Evolutionary conservation across 225 moss, liverwort and hornwort species (phyloP).

Genomic region (Marchantia paleacea): DNA sequence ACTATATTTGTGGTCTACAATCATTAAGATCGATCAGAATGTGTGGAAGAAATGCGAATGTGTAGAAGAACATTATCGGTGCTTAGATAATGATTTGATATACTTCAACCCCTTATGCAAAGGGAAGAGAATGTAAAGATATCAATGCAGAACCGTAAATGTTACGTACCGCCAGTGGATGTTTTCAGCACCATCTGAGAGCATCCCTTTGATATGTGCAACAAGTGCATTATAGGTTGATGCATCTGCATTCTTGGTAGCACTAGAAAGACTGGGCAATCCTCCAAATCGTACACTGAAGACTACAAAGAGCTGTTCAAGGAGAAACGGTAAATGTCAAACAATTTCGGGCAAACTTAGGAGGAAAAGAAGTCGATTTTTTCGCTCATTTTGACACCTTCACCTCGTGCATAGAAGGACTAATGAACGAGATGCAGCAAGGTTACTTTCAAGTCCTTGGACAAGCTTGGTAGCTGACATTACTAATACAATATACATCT

Average conservation of each 20-base stretch:
- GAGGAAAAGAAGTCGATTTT: not conserved
- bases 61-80: too few species aligned
- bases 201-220: conserved; percentile 53
- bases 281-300: conserved; percentile 94
- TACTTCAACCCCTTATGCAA: too few species aligned
- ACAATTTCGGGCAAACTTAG: too few species aligned
- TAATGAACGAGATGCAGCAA: not conserved
- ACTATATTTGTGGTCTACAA: too few species aligned
- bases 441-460: not conserved
- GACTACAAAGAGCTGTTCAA: conserved; percentile 75
- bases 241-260: conserved; percentile 37
- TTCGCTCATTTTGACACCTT: not conserved
- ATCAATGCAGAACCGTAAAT: not conserved
- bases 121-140: too few species aligned
- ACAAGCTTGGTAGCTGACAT: not conserved
- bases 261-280: conserved; percentile 54
- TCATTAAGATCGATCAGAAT: too few species aligned
- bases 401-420: not conserved
- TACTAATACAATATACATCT: not conserved
- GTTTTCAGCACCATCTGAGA: conserved; percentile 52
- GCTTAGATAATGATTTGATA: too few species aligned
- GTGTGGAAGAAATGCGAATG: too few species aligned
- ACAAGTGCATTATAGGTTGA: conserved; percentile 58
- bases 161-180: conserved; percentile 86
- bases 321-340: not conserved